A percentile compares a stretch with the other conserved stretches of the same genome.
phyloP scores from a whole-genome alignment of 768 basidiomycete genomes.

The Gloeopeniophorella convolvens region DNA sequence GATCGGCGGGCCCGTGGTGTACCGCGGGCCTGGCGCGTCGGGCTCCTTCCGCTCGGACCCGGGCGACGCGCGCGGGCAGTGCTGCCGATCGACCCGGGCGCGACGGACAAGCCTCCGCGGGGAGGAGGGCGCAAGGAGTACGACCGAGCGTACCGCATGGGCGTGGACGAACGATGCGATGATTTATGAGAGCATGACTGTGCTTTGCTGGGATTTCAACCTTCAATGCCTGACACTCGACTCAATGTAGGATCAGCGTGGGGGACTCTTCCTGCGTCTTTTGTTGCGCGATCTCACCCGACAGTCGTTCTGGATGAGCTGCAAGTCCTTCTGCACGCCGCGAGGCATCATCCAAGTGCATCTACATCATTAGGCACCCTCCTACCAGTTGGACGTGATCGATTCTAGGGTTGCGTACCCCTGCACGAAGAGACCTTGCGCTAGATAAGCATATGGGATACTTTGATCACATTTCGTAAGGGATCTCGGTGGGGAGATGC shows the following conservation, averaged over 20 bases:
- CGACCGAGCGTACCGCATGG: slow-evolving; percentile 13
- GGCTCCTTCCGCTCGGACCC: slow-evolving; percentile 15
- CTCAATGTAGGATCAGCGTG: slow-evolving; percentile 10
- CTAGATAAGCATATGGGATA: neutral
- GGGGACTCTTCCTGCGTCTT: neutral
- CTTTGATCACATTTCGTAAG: slow-evolving; percentile 16
- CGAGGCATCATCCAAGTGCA: too few species aligned
- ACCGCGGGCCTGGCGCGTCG: slow-evolving; percentile 28
- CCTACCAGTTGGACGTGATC: slow-evolving; percentile 10
- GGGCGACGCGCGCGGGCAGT: slow-evolving; percentile 17
- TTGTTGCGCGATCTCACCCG: slow-evolving; percentile 11
- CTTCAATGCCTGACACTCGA: too few species aligned
- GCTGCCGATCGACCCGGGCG: slow-evolving; percentile 56
- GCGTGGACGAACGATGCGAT: neutral
- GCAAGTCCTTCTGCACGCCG: too few species aligned
- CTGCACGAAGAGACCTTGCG: neutral
- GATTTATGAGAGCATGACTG: neutral
- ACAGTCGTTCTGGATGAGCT: too few species aligned
- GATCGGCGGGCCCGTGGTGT: slow-evolving; percentile 62
- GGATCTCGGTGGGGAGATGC: neutral
- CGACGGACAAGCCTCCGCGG: slow-evolving; percentile 51
- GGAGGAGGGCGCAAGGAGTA: slow-evolving; percentile 49
- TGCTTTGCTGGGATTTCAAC: too few species aligned
- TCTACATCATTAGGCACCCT: too few species aligned
- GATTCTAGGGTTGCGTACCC: slow-evolving; percentile 3